Evolutionary conservation across 176 grass and related monocot species (phyloP).

Genomic region (Carex kokanica): DNA sequence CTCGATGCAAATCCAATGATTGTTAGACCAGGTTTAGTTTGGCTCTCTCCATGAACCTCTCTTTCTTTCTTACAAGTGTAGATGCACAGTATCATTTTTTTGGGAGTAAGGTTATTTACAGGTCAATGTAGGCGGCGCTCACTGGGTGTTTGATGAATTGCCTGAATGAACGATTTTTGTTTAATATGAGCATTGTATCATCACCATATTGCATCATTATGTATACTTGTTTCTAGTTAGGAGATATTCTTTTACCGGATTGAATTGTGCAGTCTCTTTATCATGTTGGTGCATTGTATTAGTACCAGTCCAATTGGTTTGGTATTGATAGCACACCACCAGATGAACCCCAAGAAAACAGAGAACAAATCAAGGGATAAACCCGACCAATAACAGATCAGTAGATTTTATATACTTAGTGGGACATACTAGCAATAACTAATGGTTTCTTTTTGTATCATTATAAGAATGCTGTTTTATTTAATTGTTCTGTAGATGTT

Average conservation of each 20-base stretch:
- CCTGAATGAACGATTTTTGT: not conserved
- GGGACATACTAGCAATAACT: not conserved
- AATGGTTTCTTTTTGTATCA: not conserved
- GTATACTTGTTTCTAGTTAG: not conserved
- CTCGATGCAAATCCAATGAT: not conserved
- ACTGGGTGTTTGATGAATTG: constrained; percentile 1
- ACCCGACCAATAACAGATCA: not conserved
- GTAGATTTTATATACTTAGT: not conserved
- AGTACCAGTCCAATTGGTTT: not conserved
- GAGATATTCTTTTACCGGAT: not conserved
- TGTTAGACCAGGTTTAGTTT: not conserved
- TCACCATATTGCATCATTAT: not conserved
- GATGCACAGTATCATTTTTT: not conserved
- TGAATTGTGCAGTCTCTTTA: not conserved
- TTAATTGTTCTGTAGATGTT: not conserved
- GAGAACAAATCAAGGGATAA: not conserved
- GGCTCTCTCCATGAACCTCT: not conserved
- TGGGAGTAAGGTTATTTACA: not conserved
- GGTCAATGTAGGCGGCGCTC: not conserved
- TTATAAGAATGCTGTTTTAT: not conserved
- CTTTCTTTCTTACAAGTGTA: not conserved
- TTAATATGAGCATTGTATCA: not conserved
- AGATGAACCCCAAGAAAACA: not conserved
- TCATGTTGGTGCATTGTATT: not conserved
- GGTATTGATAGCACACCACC: not conserved